Conservation (phyloP, 2,329 filamentous ascomycete genomes). For the Venturia aucupariae region DNA sequence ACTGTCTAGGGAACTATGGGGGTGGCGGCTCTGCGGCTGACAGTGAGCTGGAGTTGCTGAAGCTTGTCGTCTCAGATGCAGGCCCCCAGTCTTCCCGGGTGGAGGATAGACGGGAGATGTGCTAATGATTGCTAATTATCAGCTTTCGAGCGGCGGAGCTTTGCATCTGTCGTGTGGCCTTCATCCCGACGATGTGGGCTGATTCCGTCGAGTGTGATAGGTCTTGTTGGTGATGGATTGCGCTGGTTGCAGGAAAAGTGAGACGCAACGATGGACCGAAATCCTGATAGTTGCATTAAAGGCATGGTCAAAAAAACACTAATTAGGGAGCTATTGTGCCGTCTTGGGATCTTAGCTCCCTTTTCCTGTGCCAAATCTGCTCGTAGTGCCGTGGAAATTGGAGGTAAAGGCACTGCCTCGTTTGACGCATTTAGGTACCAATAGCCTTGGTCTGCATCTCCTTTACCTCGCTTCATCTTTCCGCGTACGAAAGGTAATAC, state of each 20-base stretch:
- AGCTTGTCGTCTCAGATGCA: not conserved
- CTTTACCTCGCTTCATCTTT: not conserved
- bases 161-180: not conserved
- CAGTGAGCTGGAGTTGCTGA: not conserved
- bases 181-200: not conserved
- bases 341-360: not conserved
- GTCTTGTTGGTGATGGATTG: not conserved
- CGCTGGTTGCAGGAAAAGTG: not conserved
- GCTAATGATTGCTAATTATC: conserved; percentile 1
- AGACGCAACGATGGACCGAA: not conserved
- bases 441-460: not conserved
- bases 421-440: too few relatives aligned
- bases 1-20: not conserved
- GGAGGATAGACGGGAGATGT: not conserved
- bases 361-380: not conserved
- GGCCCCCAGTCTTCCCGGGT: too few relatives aligned
- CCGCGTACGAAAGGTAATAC: not conserved
- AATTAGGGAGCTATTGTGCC: not conserved
- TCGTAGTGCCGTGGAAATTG: not conserved
- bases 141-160: not conserved
- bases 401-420: not conserved
- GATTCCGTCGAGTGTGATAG: not conserved
- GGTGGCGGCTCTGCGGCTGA: not conserved
- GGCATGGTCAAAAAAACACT: not conserved
- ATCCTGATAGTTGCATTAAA: not conserved